Evolutionary conservation across 371 early-diverging fungal species (phyloP).

Genomic region (Rhizopus delemar): DNA sequence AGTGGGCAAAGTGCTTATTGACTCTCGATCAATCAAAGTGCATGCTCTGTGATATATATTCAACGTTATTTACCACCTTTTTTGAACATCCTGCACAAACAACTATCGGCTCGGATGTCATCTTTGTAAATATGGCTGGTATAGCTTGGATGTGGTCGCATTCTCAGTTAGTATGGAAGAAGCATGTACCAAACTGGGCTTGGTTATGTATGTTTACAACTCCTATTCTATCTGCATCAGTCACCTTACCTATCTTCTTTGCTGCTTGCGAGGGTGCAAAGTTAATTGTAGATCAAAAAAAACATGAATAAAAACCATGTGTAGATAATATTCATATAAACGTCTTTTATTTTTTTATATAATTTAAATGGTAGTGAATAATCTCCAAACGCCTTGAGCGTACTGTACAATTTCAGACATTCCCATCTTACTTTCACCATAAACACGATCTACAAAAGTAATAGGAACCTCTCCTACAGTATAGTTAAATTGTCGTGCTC

Average conservation of each 20-base stretch:
- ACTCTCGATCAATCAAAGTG: slow-evolving; percentile 1
- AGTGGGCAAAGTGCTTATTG: slow-evolving; percentile 21
- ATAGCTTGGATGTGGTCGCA: slow-evolving; percentile 35
- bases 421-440: slow-evolving; percentile 95
- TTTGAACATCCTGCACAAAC: slow-evolving; percentile 45
- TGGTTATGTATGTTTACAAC: slow-evolving; percentile 24
- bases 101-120: slow-evolving; percentile 42
- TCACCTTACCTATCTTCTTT: slow-evolving; percentile 51
- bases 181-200: slow-evolving; percentile 6
- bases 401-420: slow-evolving; percentile 93
- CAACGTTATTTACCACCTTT: slow-evolving; percentile 18
- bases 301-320: background rate
- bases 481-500: slow-evolving; percentile 86
- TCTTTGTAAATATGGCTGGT: slow-evolving; percentile 31
- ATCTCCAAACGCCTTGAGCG: slow-evolving; percentile 83
- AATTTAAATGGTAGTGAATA: slow-evolving; percentile 72
- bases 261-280: slow-evolving; percentile 40
- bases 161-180: slow-evolving; percentile 3
- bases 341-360: background rate
- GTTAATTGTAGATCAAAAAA: background rate
- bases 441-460: slow-evolving; percentile 97
- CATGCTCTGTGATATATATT: background rate
- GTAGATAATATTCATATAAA: background rate
- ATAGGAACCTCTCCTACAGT: slow-evolving; percentile 95
- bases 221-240: slow-evolving; percentile 48